A percentile compares a stretch with the other conserved stretches of the same genome.
These are phyloP conservation scores for Elaphomyces granulatus DNA, from an alignment of 495 filamentous ascomycete genomes.

Conservation along the genomic window DNA sequence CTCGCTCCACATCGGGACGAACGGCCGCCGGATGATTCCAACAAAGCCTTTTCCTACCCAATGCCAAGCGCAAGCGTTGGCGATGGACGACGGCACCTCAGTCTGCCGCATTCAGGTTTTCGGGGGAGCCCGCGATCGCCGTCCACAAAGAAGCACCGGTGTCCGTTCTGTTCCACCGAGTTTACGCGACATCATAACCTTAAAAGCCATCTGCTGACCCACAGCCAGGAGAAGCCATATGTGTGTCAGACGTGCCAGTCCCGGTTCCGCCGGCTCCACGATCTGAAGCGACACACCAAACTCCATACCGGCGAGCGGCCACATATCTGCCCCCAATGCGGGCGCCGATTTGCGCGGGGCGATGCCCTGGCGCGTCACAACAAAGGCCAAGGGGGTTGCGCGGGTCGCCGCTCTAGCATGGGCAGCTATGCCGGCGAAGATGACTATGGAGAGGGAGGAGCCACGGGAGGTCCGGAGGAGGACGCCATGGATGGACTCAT, in stretches of 20 bases:
- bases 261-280: conserved; percentile 83
- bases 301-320: conserved; percentile 93
- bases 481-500: conserved; percentile 66
- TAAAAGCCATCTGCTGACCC: conserved; percentile 96
- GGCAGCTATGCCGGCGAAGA: conserved; percentile 74
- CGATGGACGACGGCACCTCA: conserved; percentile 51
- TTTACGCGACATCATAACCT: conserved; percentile 97
- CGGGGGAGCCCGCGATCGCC: conserved; percentile 53
- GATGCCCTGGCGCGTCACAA: conserved; percentile 91
- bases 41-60: conserved; percentile 40
- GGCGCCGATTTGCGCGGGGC: conserved; percentile 84
- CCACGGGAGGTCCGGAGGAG: conserved; percentile 33
- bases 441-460: conserved; percentile 41
- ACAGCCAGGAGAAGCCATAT: conserved; percentile 97
- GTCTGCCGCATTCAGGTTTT: conserved; percentile 55
- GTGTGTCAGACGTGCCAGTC: conserved; percentile 78
- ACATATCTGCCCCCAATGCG: conserved; percentile 87
- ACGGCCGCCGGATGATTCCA: conserved; percentile 27
- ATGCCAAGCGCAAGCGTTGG: conserved; percentile 31
- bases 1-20: conserved; percentile 22
- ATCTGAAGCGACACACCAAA: conserved; percentile 91
- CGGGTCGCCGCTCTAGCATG: conserved; percentile 76
- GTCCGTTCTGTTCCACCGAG: conserved; percentile 87
- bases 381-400: conserved; percentile 92
- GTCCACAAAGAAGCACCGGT: conserved; percentile 83